These are phyloP conservation scores for Tagetes patula DNA, from an alignment of 129 eudicot species.

Conservation along the genomic window DNA sequence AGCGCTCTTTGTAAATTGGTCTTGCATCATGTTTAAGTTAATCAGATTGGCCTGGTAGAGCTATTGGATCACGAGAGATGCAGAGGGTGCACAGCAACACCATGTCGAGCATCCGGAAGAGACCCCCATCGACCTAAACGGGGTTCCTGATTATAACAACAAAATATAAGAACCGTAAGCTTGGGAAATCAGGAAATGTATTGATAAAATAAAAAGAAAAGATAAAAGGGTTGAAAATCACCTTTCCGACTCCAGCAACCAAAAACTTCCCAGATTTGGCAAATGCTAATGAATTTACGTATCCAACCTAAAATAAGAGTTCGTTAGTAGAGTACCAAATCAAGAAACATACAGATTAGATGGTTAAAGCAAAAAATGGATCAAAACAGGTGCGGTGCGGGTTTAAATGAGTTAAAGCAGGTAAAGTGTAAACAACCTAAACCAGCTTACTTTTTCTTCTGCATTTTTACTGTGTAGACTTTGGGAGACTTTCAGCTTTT, in stretches of 20 bases:
- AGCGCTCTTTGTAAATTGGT: conserved; percentile 4
- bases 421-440: too few species aligned
- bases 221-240: neutral
- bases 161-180: neutral
- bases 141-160: conserved; percentile 57
- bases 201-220: neutral
- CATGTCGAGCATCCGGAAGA: conserved; percentile 57
- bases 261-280: conserved; percentile 83
- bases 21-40: neutral
- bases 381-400: neutral
- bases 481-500: neutral
- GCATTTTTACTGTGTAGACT: neutral
- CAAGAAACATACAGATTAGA: neutral
- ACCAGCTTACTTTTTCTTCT: neutral
- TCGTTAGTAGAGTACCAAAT: neutral
- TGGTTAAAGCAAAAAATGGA: neutral
- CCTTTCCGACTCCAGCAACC: conserved; percentile 96
- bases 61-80: conserved; percentile 43
- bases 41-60: neutral
- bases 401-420: neutral
- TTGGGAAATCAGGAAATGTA: too few species aligned
- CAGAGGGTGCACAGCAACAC: conserved; percentile 65
- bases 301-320: conserved; percentile 58
- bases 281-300: conserved; percentile 79
- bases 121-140: conserved; percentile 99